phyloP scores from a whole-genome alignment of 1,284 basidiomycete genomes.

The Somion occarium region DNA sequence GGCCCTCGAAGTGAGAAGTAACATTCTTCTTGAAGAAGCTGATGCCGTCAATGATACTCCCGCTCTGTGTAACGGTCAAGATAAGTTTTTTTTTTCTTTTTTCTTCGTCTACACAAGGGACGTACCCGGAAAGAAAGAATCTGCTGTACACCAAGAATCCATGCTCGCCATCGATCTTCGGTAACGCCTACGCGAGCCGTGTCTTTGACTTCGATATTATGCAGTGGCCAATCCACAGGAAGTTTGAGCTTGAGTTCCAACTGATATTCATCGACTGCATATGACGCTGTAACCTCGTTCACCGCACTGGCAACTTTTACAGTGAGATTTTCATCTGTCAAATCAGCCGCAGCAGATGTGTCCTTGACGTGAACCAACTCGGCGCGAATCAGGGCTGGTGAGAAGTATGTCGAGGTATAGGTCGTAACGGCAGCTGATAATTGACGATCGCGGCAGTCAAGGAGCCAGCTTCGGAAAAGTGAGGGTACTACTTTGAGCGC shows the following conservation, averaged over 20 bases:
- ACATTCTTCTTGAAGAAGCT: slow-evolving; percentile 95
- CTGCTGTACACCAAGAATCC: slow-evolving; percentile 93
- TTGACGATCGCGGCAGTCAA: slow-evolving; percentile 86
- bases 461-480: slow-evolving; percentile 82
- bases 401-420: slow-evolving; percentile 87
- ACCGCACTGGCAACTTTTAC: slow-evolving; percentile 71
- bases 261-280: slow-evolving; percentile 90
- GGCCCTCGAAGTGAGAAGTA: slow-evolving; percentile 86
- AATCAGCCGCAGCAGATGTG: slow-evolving; percentile 54
- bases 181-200: slow-evolving; percentile 84
- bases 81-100: no score
- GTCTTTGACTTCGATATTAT: slow-evolving; percentile 85
- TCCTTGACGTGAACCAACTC: slow-evolving; percentile 79
- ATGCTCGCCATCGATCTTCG: slow-evolving; percentile 89
- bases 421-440: slow-evolving; percentile 70
- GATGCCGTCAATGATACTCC: slow-evolving; percentile 89
- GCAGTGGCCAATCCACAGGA: slow-evolving; percentile 89
- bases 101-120: no score
- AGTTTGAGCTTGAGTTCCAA: slow-evolving; percentile 89
- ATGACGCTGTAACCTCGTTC: slow-evolving; percentile 77
- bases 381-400: slow-evolving; percentile 82
- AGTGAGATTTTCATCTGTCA: slow-evolving; percentile 79
- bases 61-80: slow-evolving; percentile 78
- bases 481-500: slow-evolving; percentile 79
- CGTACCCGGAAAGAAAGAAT: slow-evolving; percentile 82